Base-by-base conservation (phyloP, 352 stramenopile species). In the Globisporangium radiosum region DNA sequence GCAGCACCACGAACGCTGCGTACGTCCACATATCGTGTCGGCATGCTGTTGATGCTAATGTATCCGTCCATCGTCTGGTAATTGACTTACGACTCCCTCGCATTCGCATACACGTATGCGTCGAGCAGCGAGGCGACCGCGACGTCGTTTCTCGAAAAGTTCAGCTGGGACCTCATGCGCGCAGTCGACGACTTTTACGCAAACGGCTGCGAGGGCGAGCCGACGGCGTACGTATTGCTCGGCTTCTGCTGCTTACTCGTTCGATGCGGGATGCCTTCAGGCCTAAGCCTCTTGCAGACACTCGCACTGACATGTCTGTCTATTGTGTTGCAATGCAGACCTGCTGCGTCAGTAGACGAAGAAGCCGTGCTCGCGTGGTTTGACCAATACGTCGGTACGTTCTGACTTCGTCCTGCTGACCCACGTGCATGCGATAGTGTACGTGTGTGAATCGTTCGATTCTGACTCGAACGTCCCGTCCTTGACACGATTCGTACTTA, bases 171-270 rank as follows among this genome's bases (percentile, higher is more conserved):
- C 54, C 59, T 92, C 37, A 80, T 85, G 78, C 78, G 76, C 17
- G 82, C 82, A 4, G 80, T 92, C 19, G 80, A 92, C 56, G 76
- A 88, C 58, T 92, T 89, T 57, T 92, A 87, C 65, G 65, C 79
- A 19, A 88, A 75, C 57, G 76, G 78, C 17, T 77, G 81, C 42
- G 74, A 84, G 39, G 65, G 50, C 55, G 54, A 44, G 25, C 25
- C 25, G 25, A 49, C 14, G 5, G n/a, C 42, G 56, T 66, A 53
- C 44, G 59, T 57, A 11, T 45, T 4, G n/a, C 67, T 56, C 54
- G 44, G 37, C 72, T 53, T 37, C 14, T 59, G 14, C 10, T 7
- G 56, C 7, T 19, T 38, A 6, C 45, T 8, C 15, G 25, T 3
- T 33, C 25, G 25, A 33, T 33, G 25, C 25, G 25, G 25, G 25